Conservation (phyloP, 2,329 filamentous ascomycete species). For the Pestalotiopsis sp. region DNA sequence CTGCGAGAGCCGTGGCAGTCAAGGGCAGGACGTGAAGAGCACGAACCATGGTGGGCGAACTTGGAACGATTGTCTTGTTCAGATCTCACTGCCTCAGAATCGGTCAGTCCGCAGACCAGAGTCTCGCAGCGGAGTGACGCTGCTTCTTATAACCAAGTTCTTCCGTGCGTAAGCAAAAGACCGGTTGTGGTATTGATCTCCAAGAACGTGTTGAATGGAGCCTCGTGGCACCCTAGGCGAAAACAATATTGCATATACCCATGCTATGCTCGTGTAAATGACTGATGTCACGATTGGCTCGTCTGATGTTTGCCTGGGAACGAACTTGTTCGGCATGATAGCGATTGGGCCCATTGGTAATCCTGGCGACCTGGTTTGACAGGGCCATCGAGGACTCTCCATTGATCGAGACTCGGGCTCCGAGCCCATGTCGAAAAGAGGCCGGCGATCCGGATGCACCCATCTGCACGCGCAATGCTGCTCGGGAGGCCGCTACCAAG, state of each 20-base stretch:
- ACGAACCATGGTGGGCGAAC: slow-evolving; percentile 20
- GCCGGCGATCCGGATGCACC: background rate
- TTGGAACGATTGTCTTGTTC: background rate
- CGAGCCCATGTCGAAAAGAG: background rate
- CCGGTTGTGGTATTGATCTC: background rate
- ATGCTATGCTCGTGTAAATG: background rate
- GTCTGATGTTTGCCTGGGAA: background rate
- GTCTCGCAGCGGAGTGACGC: background rate
- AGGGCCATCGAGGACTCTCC: background rate
- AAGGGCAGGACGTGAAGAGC: slow-evolving; percentile 16
- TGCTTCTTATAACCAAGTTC: background rate
- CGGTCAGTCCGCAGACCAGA: background rate
- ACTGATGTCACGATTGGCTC: slow-evolving; percentile 3
- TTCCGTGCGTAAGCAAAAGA: background rate
- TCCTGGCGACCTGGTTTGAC: background rate
- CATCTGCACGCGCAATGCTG: background rate
- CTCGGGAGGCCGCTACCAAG: background rate
- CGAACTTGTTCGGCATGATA: background rate
- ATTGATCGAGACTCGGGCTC: background rate
- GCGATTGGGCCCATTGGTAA: background rate
- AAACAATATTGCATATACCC: background rate
- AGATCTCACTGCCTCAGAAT: background rate
- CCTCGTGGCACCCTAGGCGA: background rate
- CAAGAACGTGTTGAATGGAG: background rate
- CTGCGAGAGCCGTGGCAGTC: slow-evolving; percentile 21